These are phyloP conservation scores for Carex sylvatica DNA, from an alignment of 202 grass and related monocot genomes.

Conservation along the genomic window DNA sequence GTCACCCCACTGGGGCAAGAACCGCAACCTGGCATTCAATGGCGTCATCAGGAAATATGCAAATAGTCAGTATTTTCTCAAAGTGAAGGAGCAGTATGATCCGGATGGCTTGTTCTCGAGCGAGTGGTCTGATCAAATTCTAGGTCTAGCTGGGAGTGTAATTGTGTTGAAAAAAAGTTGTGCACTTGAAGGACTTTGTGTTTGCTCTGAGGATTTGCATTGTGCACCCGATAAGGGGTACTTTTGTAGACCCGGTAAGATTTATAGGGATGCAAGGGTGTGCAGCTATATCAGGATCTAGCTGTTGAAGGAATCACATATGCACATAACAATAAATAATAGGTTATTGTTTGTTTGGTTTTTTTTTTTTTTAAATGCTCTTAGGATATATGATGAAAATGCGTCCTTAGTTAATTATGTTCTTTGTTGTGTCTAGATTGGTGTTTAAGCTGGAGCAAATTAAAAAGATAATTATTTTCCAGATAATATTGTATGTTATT, in stretches of 20 bases:
- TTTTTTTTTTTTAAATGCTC: neutral
- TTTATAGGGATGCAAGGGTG: neutral
- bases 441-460: neutral
- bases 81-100: constrained; percentile 51
- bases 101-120: constrained; percentile 64
- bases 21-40: neutral
- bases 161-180: constrained; percentile 31
- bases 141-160: constrained; percentile 35
- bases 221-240: constrained; percentile 26
- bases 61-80: constrained; percentile 18
- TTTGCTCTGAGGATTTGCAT: constrained; percentile 31
- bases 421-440: neutral
- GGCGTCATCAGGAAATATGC: no score
- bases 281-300: constrained; percentile 36
- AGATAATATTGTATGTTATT: neutral
- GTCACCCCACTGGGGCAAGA: constrained; percentile 83
- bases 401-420: neutral
- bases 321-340: neutral
- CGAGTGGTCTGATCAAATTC: constrained; percentile 60
- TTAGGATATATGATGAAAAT: neutral
- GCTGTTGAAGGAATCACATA: neutral
- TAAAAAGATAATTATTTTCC: neutral
- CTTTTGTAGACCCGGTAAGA: no score
- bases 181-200: constrained; percentile 32
- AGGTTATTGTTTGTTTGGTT: neutral